Evolutionary conservation across 805 yeast species (phyloP).

Genomic region (Candida maris): DNA sequence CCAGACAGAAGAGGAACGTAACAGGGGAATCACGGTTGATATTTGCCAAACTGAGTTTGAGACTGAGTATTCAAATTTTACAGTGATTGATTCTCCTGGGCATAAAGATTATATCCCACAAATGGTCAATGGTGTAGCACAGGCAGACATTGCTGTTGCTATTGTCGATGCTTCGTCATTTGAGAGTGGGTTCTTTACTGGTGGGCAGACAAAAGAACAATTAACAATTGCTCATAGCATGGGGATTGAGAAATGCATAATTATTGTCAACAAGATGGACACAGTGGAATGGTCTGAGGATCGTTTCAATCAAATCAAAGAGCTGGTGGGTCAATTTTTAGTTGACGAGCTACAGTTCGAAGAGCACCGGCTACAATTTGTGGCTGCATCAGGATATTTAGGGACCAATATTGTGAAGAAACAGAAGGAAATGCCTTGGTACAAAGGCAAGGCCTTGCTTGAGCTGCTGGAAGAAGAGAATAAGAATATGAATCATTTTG

Average conservation of each 20-base stretch:
- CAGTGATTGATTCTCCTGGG: slow-evolving; percentile 83
- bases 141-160: slow-evolving; percentile 71
- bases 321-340: slow-evolving; percentile 49
- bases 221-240: slow-evolving; percentile 62
- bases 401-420: slow-evolving; percentile 62
- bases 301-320: slow-evolving; percentile 49
- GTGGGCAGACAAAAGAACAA: slow-evolving; percentile 80
- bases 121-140: slow-evolving; percentile 79
- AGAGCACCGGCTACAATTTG: slow-evolving; percentile 38
- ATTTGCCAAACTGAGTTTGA: slow-evolving; percentile 66
- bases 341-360: slow-evolving; percentile 50
- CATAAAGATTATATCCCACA: slow-evolving; percentile 81
- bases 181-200: slow-evolving; percentile 61
- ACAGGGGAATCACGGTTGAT: slow-evolving; percentile 77
- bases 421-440: slow-evolving; percentile 29
- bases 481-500: slow-evolving; percentile 11
- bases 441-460: slow-evolving; percentile 46
- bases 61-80: slow-evolving; percentile 50
- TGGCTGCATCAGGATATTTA: slow-evolving; percentile 67
- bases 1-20: slow-evolving; percentile 72
- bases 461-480: slow-evolving; percentile 38
- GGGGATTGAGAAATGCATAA: slow-evolving; percentile 58
- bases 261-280: slow-evolving; percentile 73
- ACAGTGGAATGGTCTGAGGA: slow-evolving; percentile 52
- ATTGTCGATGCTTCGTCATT: slow-evolving; percentile 74